These are phyloP conservation scores for Quercus cerris DNA, from an alignment of 306 rosid species.

Conservation along the genomic window DNA sequence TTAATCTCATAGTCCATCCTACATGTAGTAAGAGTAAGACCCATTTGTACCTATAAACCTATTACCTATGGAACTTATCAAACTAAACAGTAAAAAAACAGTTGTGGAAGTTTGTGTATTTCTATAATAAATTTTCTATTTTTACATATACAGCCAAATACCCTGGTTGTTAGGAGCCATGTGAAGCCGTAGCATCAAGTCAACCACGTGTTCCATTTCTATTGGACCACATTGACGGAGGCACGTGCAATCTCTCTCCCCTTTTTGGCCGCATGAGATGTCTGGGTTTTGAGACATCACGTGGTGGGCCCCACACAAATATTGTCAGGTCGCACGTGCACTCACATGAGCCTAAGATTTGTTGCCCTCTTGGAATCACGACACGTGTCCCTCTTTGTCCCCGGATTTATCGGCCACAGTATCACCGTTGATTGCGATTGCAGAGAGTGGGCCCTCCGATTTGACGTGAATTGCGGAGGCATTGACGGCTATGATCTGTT, in stretches of 20 bases:
- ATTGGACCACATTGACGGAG: conserved; percentile 6
- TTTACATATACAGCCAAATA: neutral
- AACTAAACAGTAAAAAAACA: too few relatives aligned
- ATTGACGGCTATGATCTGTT: conserved; percentile 33
- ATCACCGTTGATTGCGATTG: conserved; percentile 37
- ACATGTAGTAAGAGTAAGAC: too few relatives aligned
- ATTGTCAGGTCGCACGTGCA: conserved; percentile 44
- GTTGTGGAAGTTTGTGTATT: too few relatives aligned
- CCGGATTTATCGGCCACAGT: conserved; percentile 41
- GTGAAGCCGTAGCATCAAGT: conserved; percentile 9
- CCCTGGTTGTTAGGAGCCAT: conserved; percentile 18
- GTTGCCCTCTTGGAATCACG: conserved; percentile 13
- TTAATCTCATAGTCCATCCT: too few relatives aligned
- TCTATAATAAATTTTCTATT: neutral
- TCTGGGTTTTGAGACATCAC: conserved; percentile 24
- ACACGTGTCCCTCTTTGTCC: conserved; percentile 36
- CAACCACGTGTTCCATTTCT: neutral
- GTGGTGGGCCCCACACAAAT: conserved; percentile 41
- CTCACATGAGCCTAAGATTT: conserved; percentile 45
- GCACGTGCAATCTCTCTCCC: conserved; percentile 26
- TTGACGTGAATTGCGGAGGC: conserved; percentile 25
- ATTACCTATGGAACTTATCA: too few relatives aligned
- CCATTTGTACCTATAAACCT: too few relatives aligned
- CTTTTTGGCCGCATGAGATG: conserved; percentile 2
- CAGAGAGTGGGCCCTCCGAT: neutral